Evolutionary conservation across 2,329 filamentous ascomycete genomes (phyloP).

Genomic region (Monilinia fructicola): DNA sequence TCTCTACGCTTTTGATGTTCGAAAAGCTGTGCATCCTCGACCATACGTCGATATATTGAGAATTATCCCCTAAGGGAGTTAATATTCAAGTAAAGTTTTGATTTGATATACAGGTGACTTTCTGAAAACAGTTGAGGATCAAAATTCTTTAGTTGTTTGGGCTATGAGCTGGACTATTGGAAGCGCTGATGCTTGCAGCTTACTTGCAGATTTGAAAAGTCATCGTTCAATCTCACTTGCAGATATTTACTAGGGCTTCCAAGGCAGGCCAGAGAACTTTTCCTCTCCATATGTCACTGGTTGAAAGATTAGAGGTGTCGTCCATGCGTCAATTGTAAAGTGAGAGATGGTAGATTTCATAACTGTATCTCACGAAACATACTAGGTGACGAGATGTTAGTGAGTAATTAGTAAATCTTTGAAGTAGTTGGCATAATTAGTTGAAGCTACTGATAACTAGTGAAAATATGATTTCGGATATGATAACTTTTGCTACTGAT

Average conservation of each 20-base stretch:
- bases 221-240: constrained; percentile 15
- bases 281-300: neutral
- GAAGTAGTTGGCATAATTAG: neutral
- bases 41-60: neutral
- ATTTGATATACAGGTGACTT: neutral
- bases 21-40: neutral
- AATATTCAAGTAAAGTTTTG: neutral
- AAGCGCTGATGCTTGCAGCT: neutral
- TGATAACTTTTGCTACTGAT: neutral
- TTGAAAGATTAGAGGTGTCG: no score
- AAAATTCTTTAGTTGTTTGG: neutral
- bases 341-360: neutral
- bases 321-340: neutral
- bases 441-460: neutral
- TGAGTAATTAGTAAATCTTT: no score
- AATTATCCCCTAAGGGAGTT: neutral
- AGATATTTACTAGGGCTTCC: neutral
- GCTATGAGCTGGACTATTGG: neutral
- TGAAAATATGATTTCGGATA: neutral
- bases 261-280: neutral
- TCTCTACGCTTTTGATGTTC: neutral
- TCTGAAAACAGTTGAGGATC: neutral
- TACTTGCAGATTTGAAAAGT: neutral
- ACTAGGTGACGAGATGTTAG: neutral
- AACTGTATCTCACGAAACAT: neutral